Percentiles rank a stretch among this genome's conserved stretches.
Conservation (phyloP, 208 protist genomes). For the Strigomonas culicis region DNA sequence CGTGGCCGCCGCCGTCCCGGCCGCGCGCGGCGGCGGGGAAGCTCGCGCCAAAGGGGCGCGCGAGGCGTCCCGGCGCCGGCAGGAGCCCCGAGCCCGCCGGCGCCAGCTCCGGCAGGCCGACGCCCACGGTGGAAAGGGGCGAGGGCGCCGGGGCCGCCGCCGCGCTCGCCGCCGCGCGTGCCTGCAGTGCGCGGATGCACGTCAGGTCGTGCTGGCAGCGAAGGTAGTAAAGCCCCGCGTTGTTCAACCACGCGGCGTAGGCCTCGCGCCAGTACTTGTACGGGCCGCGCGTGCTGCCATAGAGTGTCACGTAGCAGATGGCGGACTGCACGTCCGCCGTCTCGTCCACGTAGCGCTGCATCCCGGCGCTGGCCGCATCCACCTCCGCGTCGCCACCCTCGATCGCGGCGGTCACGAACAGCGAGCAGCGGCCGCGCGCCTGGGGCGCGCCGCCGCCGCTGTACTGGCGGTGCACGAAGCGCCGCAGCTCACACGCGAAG, state of each 20-base stretch:
- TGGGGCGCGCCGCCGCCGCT: not conserved
- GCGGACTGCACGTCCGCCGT: conserved; percentile 68
- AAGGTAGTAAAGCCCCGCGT: conserved; percentile 39
- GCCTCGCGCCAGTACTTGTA: conserved; percentile 61
- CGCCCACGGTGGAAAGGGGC: not conserved
- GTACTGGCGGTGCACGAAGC: conserved; percentile 39
- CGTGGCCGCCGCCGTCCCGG: too few relatives aligned
- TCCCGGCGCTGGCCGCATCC: conserved; percentile 8
- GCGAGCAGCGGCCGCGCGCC: conserved; percentile 21
- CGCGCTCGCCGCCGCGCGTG: conserved; percentile 14
- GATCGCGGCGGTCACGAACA: conserved; percentile 62
- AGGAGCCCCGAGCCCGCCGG: conserved; percentile 2
- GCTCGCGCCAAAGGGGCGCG: not conserved
- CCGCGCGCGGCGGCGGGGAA: too few relatives aligned
- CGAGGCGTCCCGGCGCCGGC: conserved; percentile 8
- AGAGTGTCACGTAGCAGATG: conserved; percentile 50
- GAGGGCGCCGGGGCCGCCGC: not conserved
- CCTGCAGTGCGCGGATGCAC: conserved; percentile 32
- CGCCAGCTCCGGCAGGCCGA: not conserved
- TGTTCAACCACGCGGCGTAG: conserved; percentile 57
- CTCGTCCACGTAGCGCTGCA: conserved; percentile 85
- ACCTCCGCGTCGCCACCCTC: conserved; percentile 33
- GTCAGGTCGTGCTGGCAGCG: conserved; percentile 61
- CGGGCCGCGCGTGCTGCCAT: conserved; percentile 22
- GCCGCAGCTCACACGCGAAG: conserved; percentile 33